Conservation (phyloP, 345 rosid genomes). For the Geranium rotundifolium region DNA sequence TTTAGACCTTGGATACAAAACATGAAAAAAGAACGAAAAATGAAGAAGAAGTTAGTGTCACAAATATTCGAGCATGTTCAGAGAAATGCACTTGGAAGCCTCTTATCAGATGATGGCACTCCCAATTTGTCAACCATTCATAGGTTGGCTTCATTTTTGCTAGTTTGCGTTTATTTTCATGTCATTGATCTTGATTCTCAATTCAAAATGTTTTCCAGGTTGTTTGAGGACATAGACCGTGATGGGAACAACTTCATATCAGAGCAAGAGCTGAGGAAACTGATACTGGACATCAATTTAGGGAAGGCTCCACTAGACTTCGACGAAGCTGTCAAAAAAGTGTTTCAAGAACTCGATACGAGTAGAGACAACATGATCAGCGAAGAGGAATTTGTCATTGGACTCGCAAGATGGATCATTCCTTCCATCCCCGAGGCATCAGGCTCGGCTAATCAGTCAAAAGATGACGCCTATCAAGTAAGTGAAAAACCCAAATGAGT, state of each 20-base stretch:
- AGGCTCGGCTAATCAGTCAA: neutral
- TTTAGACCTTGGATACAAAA: conserved; percentile 24
- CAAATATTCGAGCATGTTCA: conserved; percentile 14
- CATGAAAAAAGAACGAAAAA: conserved; percentile 17
- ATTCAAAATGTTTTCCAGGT: conserved; percentile 7
- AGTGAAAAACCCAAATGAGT: neutral
- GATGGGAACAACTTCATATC: conserved; percentile 14
- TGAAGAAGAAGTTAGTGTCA: conserved; percentile 16
- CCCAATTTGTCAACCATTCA: conserved; percentile 15
- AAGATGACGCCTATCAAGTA: conserved; percentile 13
- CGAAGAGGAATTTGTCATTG: conserved; percentile 20
- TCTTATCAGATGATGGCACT: conserved; percentile 18
- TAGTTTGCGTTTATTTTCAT: neutral
- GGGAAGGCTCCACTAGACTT: conserved; percentile 13
- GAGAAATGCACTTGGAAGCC: conserved; percentile 11
- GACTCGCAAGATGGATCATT: conserved; percentile 15
- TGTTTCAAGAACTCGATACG: conserved; percentile 17
- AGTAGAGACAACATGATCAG: conserved; percentile 12
- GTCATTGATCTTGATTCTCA: neutral
- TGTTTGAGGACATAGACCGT: conserved; percentile 16
- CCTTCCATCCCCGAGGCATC: neutral
- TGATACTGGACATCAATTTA: conserved; percentile 14
- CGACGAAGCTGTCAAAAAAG: conserved; percentile 15
- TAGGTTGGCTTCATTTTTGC: conserved; percentile 4
- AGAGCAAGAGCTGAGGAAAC: conserved; percentile 14